Evolutionary conservation across 139 green algal species (phyloP).

Genomic region (Bryopsis sp.): DNA sequence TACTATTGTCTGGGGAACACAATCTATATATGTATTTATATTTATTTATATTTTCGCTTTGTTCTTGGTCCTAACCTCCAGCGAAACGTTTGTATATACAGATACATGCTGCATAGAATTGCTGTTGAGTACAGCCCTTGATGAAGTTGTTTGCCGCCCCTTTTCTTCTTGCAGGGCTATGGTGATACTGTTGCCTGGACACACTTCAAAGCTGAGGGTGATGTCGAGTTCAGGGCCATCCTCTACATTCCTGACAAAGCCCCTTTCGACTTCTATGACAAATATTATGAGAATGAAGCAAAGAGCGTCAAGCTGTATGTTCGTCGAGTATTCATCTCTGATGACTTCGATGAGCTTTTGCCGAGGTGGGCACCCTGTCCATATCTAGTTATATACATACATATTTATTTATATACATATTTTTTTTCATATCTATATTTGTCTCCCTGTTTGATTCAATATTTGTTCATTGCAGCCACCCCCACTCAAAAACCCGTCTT

Average conservation of each 20-base stretch:
- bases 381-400: too few species aligned
- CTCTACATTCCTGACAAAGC: slow-evolving; percentile 78
- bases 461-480: background rate
- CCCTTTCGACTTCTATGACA: slow-evolving; percentile 75
- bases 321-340: slow-evolving; percentile 88
- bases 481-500: background rate
- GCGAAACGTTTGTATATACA: too few species aligned
- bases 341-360: slow-evolving; percentile 87
- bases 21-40: too few species aligned
- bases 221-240: slow-evolving; percentile 96
- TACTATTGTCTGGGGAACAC: too few species aligned
- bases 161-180: slow-evolving; percentile 43
- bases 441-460: too few species aligned
- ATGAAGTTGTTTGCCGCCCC: slow-evolving; percentile 7
- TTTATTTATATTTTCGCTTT: too few species aligned
- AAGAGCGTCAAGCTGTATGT: slow-evolving; percentile 86
- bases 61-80: too few species aligned
- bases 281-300: slow-evolving; percentile 72
- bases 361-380: slow-evolving; percentile 49
- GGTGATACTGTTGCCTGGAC: slow-evolving; percentile 62
- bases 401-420: too few species aligned
- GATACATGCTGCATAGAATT: background rate
- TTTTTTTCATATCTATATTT: too few species aligned
- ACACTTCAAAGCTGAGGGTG: slow-evolving; percentile 96
- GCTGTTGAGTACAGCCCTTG: background rate